Base-by-base conservation (phyloP, 305 asterid species). In the Stenogyne calaminthoides region DNA sequence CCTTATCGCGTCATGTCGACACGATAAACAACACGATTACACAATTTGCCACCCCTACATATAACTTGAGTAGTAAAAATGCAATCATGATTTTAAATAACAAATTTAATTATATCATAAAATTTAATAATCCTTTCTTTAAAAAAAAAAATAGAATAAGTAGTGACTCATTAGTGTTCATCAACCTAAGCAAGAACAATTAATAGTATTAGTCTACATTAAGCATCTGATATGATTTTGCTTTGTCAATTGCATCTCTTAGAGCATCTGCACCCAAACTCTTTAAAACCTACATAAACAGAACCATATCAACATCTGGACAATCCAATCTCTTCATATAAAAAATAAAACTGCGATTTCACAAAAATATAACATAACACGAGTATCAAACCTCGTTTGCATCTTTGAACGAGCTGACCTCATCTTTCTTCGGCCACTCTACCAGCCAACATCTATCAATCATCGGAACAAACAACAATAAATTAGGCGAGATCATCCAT, bases 341-440 rank as follows among this genome's bases (percentile, higher is more conserved):
- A 72, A 36, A 12, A 39, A 40, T 3, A 20, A 34, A 37, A 32
- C 20, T 2, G 0, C 61, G 11, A 27, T 47, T 18, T 64, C 67
- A 75, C 47, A 42, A 29, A 34, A 51, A 36, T 36, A 65, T 51
- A 70, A 51, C 22, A 44, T 27, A 9, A 36, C 39, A 20, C 40
- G 29, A 51, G 46, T 1, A 27, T 37, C 75, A n/a, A 71, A 87
- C 97, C 92, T 87, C 92, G 72, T 91, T 91, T 44, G 97, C 92
- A 77, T 91, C 97, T 82, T 89, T 89, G 79, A 70, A 89, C 65
- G 78, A 75, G 75, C 57, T 76, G 71, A 29, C 60, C 54, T 84
- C 89, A 60, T 84, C 86, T 77, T 80, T 91, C 80, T 83, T 84
- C 12, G 89, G 94, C 97, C 96, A 87, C 52, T 36, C 60, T 18